Conservation (phyloP, 768 basidiomycete genomes). For the Porpolomopsis calyptriformis region DNA sequence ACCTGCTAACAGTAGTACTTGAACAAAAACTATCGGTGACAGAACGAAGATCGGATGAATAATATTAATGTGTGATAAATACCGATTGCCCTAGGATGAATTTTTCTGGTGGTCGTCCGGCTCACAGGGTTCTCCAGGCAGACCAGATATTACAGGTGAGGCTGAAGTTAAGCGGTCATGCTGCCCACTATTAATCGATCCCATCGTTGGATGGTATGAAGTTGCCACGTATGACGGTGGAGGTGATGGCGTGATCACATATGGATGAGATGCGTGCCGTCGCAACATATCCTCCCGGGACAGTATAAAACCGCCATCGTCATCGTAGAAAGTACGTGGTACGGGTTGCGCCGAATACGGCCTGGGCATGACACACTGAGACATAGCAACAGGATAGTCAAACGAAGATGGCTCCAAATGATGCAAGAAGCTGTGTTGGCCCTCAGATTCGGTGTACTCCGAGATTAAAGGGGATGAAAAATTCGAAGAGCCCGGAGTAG, state of each 20-base stretch:
- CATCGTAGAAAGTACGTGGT: constrained; percentile 18
- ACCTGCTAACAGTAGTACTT: too few relatives aligned
- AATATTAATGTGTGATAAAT: not conserved
- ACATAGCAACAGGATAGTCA: constrained; percentile 15
- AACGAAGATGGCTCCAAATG: not conserved
- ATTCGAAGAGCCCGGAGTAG: not conserved
- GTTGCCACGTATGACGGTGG: constrained; percentile 17
- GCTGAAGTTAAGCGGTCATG: constrained; percentile 4
- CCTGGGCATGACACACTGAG: constrained; percentile 19
- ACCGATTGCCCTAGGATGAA: not conserved
- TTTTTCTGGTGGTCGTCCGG: constrained; percentile 7
- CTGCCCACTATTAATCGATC: constrained; percentile 3
- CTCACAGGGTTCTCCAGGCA: constrained; percentile 10
- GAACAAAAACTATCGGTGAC: too few relatives aligned
- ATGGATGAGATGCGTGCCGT: constrained; percentile 10
- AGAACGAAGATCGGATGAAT: not conserved
- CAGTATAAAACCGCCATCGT: constrained; percentile 11
- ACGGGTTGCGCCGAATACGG: constrained; percentile 20
- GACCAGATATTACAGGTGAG: constrained; percentile 12
- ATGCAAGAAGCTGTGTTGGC: not conserved
- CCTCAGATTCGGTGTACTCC: not conserved
- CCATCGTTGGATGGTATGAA: constrained; percentile 18
- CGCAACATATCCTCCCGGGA: constrained; percentile 12
- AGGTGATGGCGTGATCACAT: constrained; percentile 14
- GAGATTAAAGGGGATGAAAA: not conserved